These are phyloP conservation scores for Calonectria montana DNA, from an alignment of 2,329 filamentous ascomycete species.

Conservation along the genomic window DNA sequence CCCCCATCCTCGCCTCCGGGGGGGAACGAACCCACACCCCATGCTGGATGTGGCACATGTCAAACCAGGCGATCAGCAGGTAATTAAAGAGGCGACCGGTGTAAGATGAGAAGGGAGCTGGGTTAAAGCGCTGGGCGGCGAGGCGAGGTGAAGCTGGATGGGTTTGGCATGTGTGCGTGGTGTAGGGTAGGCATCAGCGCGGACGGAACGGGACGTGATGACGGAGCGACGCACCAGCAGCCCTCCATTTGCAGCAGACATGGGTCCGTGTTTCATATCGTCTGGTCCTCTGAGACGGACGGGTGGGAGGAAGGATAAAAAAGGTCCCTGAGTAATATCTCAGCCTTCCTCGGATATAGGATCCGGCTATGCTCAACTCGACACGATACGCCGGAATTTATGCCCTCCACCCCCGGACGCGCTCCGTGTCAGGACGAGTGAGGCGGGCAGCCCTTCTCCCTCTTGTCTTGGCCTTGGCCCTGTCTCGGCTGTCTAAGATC, in stretches of 20 bases:
- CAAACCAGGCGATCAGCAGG: slow-evolving; percentile 11
- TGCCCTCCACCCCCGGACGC: background rate
- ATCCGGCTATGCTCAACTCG: background rate
- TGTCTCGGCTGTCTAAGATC: background rate
- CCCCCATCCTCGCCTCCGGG: slow-evolving; percentile 8
- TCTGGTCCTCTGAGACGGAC: background rate
- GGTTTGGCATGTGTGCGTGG: slow-evolving; percentile 8
- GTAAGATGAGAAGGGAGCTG: slow-evolving; percentile 2
- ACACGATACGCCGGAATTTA: background rate
- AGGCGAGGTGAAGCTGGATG: background rate
- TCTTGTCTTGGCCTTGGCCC: background rate
- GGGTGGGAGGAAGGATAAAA: background rate
- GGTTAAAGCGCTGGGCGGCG: background rate
- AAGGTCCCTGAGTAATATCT: background rate
- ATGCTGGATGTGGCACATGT: slow-evolving; percentile 39
- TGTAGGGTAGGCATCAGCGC: slow-evolving; percentile 23
- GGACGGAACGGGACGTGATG: slow-evolving; percentile 20
- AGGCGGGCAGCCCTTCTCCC: background rate
- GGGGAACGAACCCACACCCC: slow-evolving; percentile 7
- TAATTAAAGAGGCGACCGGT: slow-evolving; percentile 1
- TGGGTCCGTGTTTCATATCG: slow-evolving; percentile 15
- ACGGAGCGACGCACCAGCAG: background rate
- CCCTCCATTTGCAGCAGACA: background rate
- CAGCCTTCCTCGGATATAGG: background rate
- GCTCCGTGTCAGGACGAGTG: background rate